Conservation (phyloP, 176 grass and related monocot genomes). For the Bromus sterilis region DNA sequence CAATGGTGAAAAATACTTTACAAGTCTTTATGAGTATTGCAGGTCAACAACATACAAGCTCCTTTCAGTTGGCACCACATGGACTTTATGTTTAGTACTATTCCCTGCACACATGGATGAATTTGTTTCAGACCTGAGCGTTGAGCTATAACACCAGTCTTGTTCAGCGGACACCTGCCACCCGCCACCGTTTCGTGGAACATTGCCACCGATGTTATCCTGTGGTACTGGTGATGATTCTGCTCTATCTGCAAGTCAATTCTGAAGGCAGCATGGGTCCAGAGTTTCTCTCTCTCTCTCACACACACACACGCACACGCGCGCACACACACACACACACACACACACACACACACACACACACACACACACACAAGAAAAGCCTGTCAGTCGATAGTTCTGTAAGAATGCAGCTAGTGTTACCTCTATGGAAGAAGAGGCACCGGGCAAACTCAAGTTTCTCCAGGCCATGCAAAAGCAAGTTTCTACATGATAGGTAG, state of each 20-base stretch:
- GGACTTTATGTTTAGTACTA: background rate
- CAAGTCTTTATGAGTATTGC: background rate
- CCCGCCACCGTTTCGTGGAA: background rate
- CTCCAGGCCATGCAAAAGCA: background rate
- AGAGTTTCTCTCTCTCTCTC: no score
- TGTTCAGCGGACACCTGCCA: background rate
- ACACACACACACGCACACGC: no score
- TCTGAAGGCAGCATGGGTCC: background rate
- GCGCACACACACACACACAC: no score
- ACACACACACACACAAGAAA: no score
- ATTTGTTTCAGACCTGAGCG: background rate
- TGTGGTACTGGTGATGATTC: background rate
- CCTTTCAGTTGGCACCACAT: background rate
- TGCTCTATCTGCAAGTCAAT: background rate
- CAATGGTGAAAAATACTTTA: background rate
- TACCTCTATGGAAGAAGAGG: background rate
- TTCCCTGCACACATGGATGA: background rate
- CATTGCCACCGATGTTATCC: background rate
- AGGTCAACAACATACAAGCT: background rate
- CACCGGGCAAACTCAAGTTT: background rate
- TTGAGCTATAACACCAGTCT: background rate
- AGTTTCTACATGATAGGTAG: conserved; percentile 12
- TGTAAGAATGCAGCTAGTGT: background rate
- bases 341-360: no score
- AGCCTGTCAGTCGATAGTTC: background rate